Evolutionary conservation across 1,139 yeast genomes (phyloP).

Genomic region (Yamadazyma songkhlaensis): DNA sequence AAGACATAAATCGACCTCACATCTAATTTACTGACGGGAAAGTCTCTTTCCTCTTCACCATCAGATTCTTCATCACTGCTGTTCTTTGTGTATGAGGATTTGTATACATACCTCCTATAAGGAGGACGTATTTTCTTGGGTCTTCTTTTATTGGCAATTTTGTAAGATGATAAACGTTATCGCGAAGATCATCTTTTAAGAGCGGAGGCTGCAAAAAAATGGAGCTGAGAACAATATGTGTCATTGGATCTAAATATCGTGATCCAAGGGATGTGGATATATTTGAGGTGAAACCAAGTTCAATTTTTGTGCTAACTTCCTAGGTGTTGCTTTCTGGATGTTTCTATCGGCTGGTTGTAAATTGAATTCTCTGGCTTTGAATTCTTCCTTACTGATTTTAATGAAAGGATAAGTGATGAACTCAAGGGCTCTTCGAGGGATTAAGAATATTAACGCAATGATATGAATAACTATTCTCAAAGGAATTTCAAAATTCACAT

Average conservation of each 20-base stretch:
- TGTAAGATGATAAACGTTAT: slow-evolving; percentile 14
- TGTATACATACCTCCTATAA: slow-evolving; percentile 73
- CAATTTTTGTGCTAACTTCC: neutral
- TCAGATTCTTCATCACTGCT: slow-evolving; percentile 37
- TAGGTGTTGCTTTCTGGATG: neutral
- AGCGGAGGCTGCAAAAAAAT: too few relatives aligned
- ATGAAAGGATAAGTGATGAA: slow-evolving; percentile 3
- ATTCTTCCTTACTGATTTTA: neutral
- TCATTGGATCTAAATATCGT: too few relatives aligned
- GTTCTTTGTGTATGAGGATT: slow-evolving; percentile 38
- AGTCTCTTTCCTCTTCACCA: slow-evolving; percentile 31
- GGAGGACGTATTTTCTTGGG: slow-evolving; percentile 79
- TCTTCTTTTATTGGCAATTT: slow-evolving; percentile 82
- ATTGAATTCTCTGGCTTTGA: slow-evolving; percentile 3
- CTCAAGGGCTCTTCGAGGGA: slow-evolving; percentile 4
- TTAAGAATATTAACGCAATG: neutral
- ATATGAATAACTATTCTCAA: neutral
- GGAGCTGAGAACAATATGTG: too few relatives aligned
- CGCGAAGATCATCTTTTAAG: slow-evolving; percentile 2
- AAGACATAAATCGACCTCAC: slow-evolving; percentile 38
- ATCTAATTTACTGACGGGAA: slow-evolving; percentile 24
- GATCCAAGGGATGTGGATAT: neutral
- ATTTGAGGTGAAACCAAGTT: neutral
- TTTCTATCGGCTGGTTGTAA: neutral
- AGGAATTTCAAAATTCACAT: slow-evolving; percentile 1